Evolutionary conservation across 345 rosid species (phyloP), one percentile per base, ranked within the genome.

Genomic region (Arabis hirsuta): DNA sequence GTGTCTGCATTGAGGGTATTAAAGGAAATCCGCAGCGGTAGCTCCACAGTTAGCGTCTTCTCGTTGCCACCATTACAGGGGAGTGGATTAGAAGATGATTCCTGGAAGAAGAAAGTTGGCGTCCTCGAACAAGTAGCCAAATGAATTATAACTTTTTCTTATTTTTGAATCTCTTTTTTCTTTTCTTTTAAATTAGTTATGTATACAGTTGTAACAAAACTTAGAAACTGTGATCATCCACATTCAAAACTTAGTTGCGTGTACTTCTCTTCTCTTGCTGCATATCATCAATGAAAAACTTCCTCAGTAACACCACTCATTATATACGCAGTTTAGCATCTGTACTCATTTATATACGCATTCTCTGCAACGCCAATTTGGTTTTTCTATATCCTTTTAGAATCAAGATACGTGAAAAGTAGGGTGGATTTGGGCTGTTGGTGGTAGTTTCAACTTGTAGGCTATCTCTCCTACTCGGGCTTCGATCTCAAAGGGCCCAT

Each of bases 11-110:
- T 92, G 66, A 79, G 83, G 31, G 87, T 84, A 41, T 70, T 90
- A 76, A 84, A 88, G 79, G 96, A 87, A 81, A 83, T 92, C 11
- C 87, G 90, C 54, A 86, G 93, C 3, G 81, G 87, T 65, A 92
- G 97, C 81, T 88, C 96, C 10, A 88, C 98, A 0, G 88, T 84
- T 11, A 83, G 93, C 69, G 82, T 60, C 43, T 87, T 88, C 73
- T 92, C 93, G 1, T 59, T 87, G 73, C 96, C 93, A 11, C 98
- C 97, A 3, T 47, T 88, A 79, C 97, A 82, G 72, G 74, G 65
- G 0, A 80, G 62, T 65, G 83, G 81, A 5, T 58, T 83, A 70
- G 82, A 81, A 16, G 85, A 82, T 43, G 69, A 82, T 41, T 69
- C 79, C 1, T 76, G 79, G 76, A 81, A 83, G 84, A 87, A 81